Evolutionary conservation across 768 basidiomycete species (phyloP).

Genomic region (Pleurotus pulmonarius): DNA sequence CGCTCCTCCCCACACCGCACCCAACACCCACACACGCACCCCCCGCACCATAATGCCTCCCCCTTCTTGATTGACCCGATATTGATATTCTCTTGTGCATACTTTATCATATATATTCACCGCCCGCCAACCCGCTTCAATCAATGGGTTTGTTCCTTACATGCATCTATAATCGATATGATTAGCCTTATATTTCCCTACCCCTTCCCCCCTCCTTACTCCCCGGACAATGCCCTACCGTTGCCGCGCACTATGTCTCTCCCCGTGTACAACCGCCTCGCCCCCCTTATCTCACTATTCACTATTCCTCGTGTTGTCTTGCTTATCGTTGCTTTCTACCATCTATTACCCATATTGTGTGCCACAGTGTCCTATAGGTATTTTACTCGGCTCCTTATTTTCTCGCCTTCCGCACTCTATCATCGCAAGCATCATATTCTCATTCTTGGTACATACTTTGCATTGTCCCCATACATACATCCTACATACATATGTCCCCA

Average conservation of each 20-base stretch:
- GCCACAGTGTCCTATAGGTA: neutral
- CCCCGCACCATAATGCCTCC: neutral
- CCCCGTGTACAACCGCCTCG: neutral
- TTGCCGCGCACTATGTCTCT: neutral
- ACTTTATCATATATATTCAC: neutral
- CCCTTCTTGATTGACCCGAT: too few relatives aligned
- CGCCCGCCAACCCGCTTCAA: too few relatives aligned
- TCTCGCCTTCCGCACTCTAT: neutral
- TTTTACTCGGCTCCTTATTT: neutral
- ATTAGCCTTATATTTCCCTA: neutral
- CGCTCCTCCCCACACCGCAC: neutral
- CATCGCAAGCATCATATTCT: neutral
- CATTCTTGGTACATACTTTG: neutral
- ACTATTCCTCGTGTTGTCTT: conserved; percentile 1
- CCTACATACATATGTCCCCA: neutral
- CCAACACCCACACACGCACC: neutral
- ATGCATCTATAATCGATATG: neutral
- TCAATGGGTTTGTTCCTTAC: neutral
- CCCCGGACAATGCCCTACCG: neutral
- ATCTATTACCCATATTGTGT: neutral
- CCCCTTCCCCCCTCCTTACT: neutral
- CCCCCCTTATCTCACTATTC: neutral
- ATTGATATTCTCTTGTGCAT: neutral
- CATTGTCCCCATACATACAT: neutral
- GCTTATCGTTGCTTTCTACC: conserved; percentile 1